Conservation (phyloP, 139 green algal genomes). For the Chlorella vulgaris region DNA sequence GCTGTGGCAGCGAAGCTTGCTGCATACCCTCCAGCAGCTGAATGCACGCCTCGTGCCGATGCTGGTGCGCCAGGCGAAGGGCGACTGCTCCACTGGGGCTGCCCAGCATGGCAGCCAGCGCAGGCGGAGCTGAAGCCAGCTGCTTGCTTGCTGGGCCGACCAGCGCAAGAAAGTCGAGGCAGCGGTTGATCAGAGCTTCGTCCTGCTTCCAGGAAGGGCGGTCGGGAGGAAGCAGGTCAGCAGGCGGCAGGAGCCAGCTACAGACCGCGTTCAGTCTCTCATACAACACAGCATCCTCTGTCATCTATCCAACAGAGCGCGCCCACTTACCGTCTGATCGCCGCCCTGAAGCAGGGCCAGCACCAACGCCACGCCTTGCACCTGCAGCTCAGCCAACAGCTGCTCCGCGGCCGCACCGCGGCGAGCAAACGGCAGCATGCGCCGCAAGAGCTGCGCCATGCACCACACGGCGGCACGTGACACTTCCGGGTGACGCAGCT, state of each 20-base stretch:
- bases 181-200: conserved; percentile 22
- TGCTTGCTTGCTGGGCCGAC: background rate
- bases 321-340: conserved; percentile 11
- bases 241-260: too few relatives aligned
- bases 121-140: background rate
- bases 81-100: background rate
- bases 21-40: background rate
- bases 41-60: too few relatives aligned
- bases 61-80: background rate
- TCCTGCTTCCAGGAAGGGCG: conserved; percentile 4
- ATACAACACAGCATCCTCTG: too few relatives aligned
- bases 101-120: conserved; percentile 11
- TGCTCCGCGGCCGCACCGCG: background rate
- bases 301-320: background rate
- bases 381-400: conserved; percentile 12
- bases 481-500: conserved; percentile 4
- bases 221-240: too few relatives aligned
- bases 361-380: conserved; percentile 2
- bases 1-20: background rate
- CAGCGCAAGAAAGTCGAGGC: conserved; percentile 6
- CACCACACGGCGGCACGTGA: conserved; percentile 11
- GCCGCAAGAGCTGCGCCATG: conserved; percentile 17
- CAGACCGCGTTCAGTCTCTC: too few relatives aligned
- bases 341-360: conserved; percentile 29
- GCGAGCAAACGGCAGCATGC: background rate